These are phyloP conservation scores for Suillus subaureus DNA, from an alignment of 768 basidiomycete genomes.

Conservation along the genomic window DNA sequence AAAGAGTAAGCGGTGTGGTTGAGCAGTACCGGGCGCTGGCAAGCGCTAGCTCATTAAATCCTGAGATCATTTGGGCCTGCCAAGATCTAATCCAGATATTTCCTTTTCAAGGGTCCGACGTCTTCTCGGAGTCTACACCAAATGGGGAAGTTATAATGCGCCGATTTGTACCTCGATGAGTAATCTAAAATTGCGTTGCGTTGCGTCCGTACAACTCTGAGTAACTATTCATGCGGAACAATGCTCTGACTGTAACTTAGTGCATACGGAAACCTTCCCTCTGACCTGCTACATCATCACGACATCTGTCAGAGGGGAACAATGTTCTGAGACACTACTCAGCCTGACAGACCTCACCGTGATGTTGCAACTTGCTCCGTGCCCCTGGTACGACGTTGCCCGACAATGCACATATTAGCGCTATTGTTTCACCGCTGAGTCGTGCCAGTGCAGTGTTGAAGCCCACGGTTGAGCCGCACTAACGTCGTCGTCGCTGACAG, in stretches of 20 bases:
- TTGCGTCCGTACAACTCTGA: neutral
- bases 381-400: neutral
- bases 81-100: slow-evolving; percentile 3
- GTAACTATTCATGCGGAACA: neutral
- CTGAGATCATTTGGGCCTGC: neutral
- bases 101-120: neutral
- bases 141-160: neutral
- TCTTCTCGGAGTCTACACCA: neutral
- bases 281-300: neutral
- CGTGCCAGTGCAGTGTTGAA: neutral
- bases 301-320: neutral
- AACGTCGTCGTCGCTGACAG: neutral
- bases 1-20: neutral
- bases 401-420: neutral
- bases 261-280: too few species aligned
- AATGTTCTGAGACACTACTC: neutral
- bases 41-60: slow-evolving; percentile 5
- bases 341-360: neutral
- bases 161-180: slow-evolving; percentile 1
- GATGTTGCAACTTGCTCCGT: neutral
- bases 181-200: neutral
- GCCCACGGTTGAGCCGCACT: neutral
- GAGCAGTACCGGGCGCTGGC: neutral
- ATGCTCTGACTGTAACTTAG: too few species aligned
- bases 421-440: neutral